phyloP scores from a whole-genome alignment of 352 stramenopile species.

The Phytophthora sp. region DNA sequence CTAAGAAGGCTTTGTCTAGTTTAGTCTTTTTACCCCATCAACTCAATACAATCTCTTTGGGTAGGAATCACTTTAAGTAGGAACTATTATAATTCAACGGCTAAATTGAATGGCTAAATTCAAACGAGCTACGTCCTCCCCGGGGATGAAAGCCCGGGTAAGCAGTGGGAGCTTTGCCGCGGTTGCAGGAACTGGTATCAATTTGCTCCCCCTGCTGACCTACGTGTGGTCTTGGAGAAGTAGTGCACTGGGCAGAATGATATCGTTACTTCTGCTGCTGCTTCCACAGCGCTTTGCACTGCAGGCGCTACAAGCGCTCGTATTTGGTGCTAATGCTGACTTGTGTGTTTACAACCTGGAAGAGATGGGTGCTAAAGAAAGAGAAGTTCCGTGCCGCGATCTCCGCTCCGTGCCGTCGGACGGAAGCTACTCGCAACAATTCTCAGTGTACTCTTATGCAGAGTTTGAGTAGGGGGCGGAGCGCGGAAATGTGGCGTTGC shows the following conservation, averaged over 20 bases:
- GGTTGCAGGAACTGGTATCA: constrained; percentile 12
- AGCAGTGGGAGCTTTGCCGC: constrained; percentile 15
- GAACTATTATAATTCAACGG: too few species aligned
- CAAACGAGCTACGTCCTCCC: too few species aligned
- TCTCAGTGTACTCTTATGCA: constrained; percentile 31
- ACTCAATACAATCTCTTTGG: too few species aligned
- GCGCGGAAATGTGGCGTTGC: constrained; percentile 10
- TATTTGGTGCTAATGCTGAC: constrained; percentile 21
- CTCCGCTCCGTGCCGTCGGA: constrained; percentile 24
- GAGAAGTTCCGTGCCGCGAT: constrained; percentile 18
- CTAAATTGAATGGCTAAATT: too few species aligned
- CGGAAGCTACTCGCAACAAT: constrained; percentile 8
- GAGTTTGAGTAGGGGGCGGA: constrained; percentile 26
- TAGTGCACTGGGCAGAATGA: constrained; percentile 9
- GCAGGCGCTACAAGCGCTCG: constrained; percentile 25
- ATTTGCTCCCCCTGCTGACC: constrained; percentile 30
- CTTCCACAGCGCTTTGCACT: constrained; percentile 28
- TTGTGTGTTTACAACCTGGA: constrained; percentile 15
- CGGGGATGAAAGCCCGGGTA: too few species aligned
- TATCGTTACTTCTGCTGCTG: constrained; percentile 21
- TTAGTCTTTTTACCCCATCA: too few species aligned
- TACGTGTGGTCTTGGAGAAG: constrained; percentile 24
- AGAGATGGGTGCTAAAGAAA: not conserved
- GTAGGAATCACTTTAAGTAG: too few species aligned
- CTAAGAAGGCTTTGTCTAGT: too few species aligned